Base-by-base conservation (phyloP, 176 grass and related monocot genomes). In the Oryza australiensis region DNA sequence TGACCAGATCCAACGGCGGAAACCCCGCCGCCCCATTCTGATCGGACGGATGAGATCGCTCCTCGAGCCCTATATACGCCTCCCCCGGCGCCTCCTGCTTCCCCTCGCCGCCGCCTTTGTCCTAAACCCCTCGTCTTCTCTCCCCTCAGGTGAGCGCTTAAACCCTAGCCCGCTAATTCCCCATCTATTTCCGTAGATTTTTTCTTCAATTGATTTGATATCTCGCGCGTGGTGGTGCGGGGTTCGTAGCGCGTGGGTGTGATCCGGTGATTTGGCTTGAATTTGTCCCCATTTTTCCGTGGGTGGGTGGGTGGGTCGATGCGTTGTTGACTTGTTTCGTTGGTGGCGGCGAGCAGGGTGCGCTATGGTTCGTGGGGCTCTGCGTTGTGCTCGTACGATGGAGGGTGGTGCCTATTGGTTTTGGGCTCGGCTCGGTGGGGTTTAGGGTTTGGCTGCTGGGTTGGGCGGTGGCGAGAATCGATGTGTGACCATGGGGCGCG, bases 141-240 rank as follows among this genome's bases (percentile, higher is more conserved):
- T n/a, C 12, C 20, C 12, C 0, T 64, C 86, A 72, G 86, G 80
- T 88, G 22, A 16, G 67, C 69, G 3, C 46, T 88, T 88, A 84
- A 84, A 80, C 69, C 85, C 81, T 88, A 68, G 27, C 27, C 1
- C 6, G 7, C 2, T 12, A 3, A 45, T 18, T 26, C 7, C 40
- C 7, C 1, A 8, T 1, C 12, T 62, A 34, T 8, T 79, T 12
- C 26, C 0, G 1, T 26, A 2, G 0, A 5, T 5, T 18, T 16
- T 12, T 4, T 3, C 1, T 15, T 30, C 4, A 4, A 2, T 2
- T 28, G 51, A 4, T 33, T 28, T 26, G 34, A 29, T 73, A 46
- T 3, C 10, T 35, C 22, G 18, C 14, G 26, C 3, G 72, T 12
- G 24, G 49, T 16, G 62, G 23, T 14, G 2, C 0, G 33, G 23